phyloP scores from a whole-genome alignment of 306 rosid species.

The Carpinus fangiana region DNA sequence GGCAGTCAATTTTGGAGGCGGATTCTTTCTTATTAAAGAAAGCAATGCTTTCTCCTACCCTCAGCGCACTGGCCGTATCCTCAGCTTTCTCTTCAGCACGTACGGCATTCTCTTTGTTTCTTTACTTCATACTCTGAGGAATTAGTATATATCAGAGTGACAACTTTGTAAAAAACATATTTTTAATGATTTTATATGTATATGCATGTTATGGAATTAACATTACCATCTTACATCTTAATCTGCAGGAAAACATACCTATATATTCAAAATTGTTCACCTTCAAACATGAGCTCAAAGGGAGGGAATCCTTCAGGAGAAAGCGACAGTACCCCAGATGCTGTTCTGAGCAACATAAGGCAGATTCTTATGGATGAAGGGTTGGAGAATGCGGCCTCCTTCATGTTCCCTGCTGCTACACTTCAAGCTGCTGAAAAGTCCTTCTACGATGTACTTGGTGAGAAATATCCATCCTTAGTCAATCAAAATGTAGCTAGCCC shows the following conservation, averaged over 20 bases:
- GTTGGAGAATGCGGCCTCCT: neutral
- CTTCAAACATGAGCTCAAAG: constrained; percentile 6
- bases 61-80: neutral
- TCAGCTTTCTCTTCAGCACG: neutral
- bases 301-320: neutral
- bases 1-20: neutral
- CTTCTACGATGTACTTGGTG: constrained; percentile 8
- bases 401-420: neutral
- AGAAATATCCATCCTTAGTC: neutral
- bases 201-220: too few relatives aligned
- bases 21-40: neutral
- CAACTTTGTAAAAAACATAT: too few relatives aligned
- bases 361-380: constrained; percentile 14
- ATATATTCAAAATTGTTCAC: neutral
- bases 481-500: neutral
- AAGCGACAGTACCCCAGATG: neutral
- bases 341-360: neutral
- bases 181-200: too few relatives aligned
- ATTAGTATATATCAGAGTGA: too few relatives aligned
- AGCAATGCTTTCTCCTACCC: neutral
- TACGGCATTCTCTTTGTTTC: neutral
- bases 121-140: neutral
- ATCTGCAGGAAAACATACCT: too few relatives aligned
- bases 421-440: constrained; percentile 11
- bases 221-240: too few relatives aligned